Percentiles rank a stretch among this genome's conserved stretches.
Conservation (phyloP, 345 rosid species). For the Populus euphratica region DNA sequence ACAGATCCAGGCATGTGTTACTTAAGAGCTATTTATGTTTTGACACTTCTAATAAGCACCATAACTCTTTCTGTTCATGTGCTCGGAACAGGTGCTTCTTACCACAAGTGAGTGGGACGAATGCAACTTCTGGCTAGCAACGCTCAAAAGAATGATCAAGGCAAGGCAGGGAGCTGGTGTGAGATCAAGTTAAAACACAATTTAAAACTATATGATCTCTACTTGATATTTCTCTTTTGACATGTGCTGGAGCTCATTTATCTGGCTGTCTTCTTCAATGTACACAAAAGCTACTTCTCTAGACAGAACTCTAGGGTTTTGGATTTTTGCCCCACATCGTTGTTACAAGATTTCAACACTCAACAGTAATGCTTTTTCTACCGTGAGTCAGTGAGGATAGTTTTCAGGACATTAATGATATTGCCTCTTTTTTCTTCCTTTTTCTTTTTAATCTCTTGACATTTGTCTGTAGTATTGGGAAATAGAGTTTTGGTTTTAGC, state of each 20-base stretch:
- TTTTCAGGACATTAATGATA: constrained; percentile 22
- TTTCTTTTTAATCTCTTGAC: not conserved
- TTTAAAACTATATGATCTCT: not conserved
- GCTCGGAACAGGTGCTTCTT: constrained; percentile 59
- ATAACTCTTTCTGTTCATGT: not conserved
- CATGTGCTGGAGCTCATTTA: constrained; percentile 8
- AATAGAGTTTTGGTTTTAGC: constrained; percentile 18
- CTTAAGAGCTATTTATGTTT: not conserved
- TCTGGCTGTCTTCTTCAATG: constrained; percentile 14
- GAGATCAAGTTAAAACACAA: constrained; percentile 43
- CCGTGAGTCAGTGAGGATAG: constrained; percentile 22
- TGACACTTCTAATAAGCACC: not conserved
- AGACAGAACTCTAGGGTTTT: constrained; percentile 17
- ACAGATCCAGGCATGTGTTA: constrained; percentile 71
- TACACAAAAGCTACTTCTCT: constrained; percentile 23
- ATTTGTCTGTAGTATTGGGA: constrained; percentile 27
- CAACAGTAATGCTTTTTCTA: constrained; percentile 5
- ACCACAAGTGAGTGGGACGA: constrained; percentile 99
- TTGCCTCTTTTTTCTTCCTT: not conserved
- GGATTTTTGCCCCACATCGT: constrained; percentile 3
- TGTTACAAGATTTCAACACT: constrained; percentile 18
- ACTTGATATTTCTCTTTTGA: constrained; percentile 1
- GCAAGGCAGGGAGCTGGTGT: constrained; percentile 60
- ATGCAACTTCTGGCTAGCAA: constrained; percentile 92
- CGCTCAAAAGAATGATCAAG: constrained; percentile 91